Base-by-base conservation (phyloP, 768 basidiomycete species). In the Austroboletus eburneus region DNA sequence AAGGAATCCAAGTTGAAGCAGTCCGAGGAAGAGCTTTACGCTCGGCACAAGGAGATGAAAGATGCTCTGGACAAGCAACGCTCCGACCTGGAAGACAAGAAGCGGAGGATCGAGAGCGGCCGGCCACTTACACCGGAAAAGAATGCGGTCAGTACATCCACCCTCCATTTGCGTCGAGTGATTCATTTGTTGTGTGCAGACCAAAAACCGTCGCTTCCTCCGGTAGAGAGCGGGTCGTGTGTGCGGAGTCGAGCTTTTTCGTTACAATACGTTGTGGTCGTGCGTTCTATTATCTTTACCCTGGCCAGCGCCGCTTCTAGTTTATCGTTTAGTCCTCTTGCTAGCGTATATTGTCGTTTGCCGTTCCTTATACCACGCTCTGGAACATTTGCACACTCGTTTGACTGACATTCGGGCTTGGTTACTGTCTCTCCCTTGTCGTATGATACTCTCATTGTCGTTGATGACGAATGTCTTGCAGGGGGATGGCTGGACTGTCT, bases 1-100 rank as follows among this genome's bases (percentile, higher is more conserved):
- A 98, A 99, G 77, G 96, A 99, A 67, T 81, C 91, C 55, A 98
- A 98, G 72, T 79, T 99, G 66, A 97, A 97, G 75, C 96, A 98
- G 69, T 91, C 88, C 43, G 96, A 99, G 71, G 96, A 98, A 72
- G 96, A 98, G 74, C 80, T 99, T 16, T 99, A 99, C 65, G 88
- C 94, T 49, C 85, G 95, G 50, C 96, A 99, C 77, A 87, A 91
- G 69, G 96, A 99, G 69, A 98, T 99, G 96, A 99, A 98, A 75
- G 96, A 99, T 57, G 88, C 95, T 16, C 73, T 98, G 57, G 96
- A 97, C 74, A 96, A 95, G 73, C 96, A 98, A 69, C 82, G 95
- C 55, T 57, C 72, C 48, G 96, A 99, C 61, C 78, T 99, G 55
- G 96, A 99, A 72, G 96, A 98, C 65, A 98, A 96, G 84, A 96